Evolutionary conservation across 768 basidiomycete genomes (phyloP).

Genomic region (Pleurotus sapidus): DNA sequence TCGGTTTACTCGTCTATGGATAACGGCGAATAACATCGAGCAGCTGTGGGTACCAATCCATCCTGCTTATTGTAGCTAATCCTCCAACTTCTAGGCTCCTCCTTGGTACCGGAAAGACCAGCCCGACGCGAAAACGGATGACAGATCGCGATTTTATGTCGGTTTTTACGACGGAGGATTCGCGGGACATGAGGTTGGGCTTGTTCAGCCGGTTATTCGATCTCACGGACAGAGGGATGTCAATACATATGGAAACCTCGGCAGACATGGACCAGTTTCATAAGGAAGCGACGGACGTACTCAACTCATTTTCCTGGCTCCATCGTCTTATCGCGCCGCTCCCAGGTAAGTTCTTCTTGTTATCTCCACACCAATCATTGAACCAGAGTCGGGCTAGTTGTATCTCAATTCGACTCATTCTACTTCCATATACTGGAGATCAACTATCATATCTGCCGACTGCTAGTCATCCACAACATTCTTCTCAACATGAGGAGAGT

Average conservation of each 20-base stretch:
- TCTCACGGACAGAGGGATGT: conserved; percentile 27
- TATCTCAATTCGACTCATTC: conserved; percentile 39
- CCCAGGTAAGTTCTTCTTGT: conserved; percentile 27
- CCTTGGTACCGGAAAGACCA: conserved; percentile 36
- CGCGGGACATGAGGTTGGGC: conserved; percentile 34
- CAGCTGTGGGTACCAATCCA: neutral
- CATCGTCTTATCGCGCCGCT: conserved; percentile 36
- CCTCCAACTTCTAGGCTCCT: conserved; percentile 27
- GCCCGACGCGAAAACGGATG: conserved; percentile 30
- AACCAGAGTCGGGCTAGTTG: conserved; percentile 25
- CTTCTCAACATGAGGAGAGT: conserved; percentile 22
- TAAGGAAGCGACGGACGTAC: conserved; percentile 26
- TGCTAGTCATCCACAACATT: conserved; percentile 37
- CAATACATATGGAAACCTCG: conserved; percentile 24
- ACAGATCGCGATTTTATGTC: conserved; percentile 10
- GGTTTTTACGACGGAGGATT: conserved; percentile 12
- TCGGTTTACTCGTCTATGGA: neutral
- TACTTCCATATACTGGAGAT: conserved; percentile 39
- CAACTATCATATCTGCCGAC: conserved; percentile 37
- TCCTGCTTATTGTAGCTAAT: neutral
- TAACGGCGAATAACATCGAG: neutral
- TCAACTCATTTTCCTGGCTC: conserved; percentile 31
- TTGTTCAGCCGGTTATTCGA: conserved; percentile 32
- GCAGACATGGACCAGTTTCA: conserved; percentile 30
- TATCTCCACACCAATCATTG: neutral